Conservation (phyloP, 1,284 basidiomycete genomes). For the Heterobasidion annosum region DNA sequence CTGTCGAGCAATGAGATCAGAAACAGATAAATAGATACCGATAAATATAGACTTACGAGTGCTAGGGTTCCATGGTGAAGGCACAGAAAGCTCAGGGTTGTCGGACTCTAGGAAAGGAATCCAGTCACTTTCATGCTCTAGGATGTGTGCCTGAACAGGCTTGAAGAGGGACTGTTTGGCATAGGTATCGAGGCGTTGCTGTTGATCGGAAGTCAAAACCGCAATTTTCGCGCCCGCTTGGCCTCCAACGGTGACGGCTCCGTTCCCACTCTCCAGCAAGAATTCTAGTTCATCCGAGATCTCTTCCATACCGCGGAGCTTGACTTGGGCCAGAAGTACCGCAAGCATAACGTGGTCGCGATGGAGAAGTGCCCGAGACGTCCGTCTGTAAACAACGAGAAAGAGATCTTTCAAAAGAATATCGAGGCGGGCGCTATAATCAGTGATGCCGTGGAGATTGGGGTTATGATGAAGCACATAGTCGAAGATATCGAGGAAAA, state of each 20-base stretch:
- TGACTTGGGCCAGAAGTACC: constrained; percentile 85
- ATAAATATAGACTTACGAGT: constrained; percentile 46
- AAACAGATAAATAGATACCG: not conserved
- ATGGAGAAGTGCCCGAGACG: constrained; percentile 87
- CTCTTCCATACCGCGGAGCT: constrained; percentile 72
- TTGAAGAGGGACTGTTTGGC: constrained; percentile 71
- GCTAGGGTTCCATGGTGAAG: constrained; percentile 68
- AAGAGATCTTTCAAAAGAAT: constrained; percentile 92
- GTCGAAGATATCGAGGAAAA: constrained; percentile 99
- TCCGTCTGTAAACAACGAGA: constrained; percentile 82
- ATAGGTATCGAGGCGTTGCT: constrained; percentile 56
- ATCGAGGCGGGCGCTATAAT: constrained; percentile 67
- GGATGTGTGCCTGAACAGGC: constrained; percentile 64
- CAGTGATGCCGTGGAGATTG: constrained; percentile 72
- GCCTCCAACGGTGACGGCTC: constrained; percentile 33
- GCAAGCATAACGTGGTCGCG: constrained; percentile 90
- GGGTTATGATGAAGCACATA: constrained; percentile 90
- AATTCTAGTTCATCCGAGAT: constrained; percentile 85
- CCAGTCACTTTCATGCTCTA: constrained; percentile 68
- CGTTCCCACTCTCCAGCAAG: constrained; percentile 81
- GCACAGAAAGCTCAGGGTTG: constrained; percentile 68
- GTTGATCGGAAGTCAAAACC: constrained; percentile 59
- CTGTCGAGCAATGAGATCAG: constrained; percentile 28
- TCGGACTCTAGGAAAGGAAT: constrained; percentile 60
- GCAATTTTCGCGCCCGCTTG: constrained; percentile 30